phyloP scores from a whole-genome alignment of 2,329 filamentous ascomycete genomes.

The Epichloe typhina region DNA sequence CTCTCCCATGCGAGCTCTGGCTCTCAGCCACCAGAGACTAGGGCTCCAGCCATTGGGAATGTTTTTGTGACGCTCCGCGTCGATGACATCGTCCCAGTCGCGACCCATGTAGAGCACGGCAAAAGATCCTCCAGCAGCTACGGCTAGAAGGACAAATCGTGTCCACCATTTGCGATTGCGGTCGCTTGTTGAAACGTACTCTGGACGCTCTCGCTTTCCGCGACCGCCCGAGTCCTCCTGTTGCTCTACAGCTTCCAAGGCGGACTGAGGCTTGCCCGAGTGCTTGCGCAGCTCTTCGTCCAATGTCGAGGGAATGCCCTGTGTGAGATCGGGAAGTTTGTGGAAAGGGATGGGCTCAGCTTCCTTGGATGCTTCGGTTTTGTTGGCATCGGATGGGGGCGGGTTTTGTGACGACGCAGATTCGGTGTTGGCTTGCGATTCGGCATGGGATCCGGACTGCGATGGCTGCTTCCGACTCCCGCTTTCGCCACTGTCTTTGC shows the following conservation, averaged over 20 bases:
- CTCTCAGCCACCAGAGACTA: slow-evolving; percentile 66
- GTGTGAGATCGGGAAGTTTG: slow-evolving; percentile 79
- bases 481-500: slow-evolving; percentile 4
- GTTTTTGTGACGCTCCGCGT: slow-evolving; percentile 53
- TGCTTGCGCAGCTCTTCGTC: slow-evolving; percentile 53
- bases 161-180: slow-evolving; percentile 64
- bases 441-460: not conserved
- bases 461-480: slow-evolving; percentile 5
- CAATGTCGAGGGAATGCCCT: slow-evolving; percentile 85
- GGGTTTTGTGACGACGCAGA: not conserved
- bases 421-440: slow-evolving; percentile 6
- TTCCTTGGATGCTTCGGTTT: slow-evolving; percentile 19
- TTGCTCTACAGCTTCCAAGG: slow-evolving; percentile 25
- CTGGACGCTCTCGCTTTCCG: slow-evolving; percentile 41
- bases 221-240: slow-evolving; percentile 17
- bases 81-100: slow-evolving; percentile 75
- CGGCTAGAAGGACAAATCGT: slow-evolving; percentile 56
- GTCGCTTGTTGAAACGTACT: slow-evolving; percentile 85
- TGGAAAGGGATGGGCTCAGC: slow-evolving; percentile 38
- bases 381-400: not conserved
- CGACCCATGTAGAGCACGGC: slow-evolving; percentile 67
- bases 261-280: slow-evolving; percentile 21
- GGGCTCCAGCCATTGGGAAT: slow-evolving; percentile 70
- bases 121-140: slow-evolving; percentile 41
- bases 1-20: slow-evolving; percentile 59